Percentiles rank a stretch among this genome's conserved stretches.
Conservation (phyloP, 1,284 basidiomycete species). For the Calocybe gambosa region DNA sequence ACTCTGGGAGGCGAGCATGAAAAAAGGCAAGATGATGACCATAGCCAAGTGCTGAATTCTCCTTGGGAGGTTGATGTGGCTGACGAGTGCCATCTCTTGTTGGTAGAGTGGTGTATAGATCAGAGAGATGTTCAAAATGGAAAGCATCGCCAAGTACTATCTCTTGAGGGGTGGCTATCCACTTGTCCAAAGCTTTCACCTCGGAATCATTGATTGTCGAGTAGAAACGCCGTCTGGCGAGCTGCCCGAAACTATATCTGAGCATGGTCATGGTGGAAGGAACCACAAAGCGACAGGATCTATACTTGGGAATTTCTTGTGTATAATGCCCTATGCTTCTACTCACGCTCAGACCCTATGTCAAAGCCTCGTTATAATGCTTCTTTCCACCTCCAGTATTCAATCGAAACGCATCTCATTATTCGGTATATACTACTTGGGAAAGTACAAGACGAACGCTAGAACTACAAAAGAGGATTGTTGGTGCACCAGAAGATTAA, state of each 20-base stretch:
- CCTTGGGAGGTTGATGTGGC: constrained; percentile 34
- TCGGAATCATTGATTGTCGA: constrained; percentile 13
- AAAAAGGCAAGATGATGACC: constrained; percentile 77
- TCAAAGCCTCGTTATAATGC: not conserved
- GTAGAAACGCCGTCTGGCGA: constrained; percentile 12
- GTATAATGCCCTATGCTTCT: not conserved
- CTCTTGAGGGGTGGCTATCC: constrained; percentile 42
- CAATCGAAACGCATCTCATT: too few relatives aligned
- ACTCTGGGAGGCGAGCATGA: constrained; percentile 58
- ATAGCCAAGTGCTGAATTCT: constrained; percentile 42
- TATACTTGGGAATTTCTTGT: not conserved
- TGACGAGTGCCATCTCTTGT: constrained; percentile 54
- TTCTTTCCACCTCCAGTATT: too few relatives aligned
- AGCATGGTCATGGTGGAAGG: constrained; percentile 12
- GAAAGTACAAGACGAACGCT: constrained; percentile 5
- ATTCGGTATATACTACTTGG: constrained; percentile 1
- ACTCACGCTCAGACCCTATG: not conserved
- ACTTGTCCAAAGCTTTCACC: constrained; percentile 36
- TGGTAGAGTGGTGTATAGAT: constrained; percentile 64
- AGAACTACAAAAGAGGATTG: not conserved
- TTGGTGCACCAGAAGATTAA: not conserved
- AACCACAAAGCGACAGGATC: not conserved
- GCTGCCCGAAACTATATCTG: constrained; percentile 7
- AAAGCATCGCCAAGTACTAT: constrained; percentile 40
- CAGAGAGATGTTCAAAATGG: constrained; percentile 45